Conservation (phyloP, 2,329 filamentous ascomycete species). For the Apiospora koreana region DNA sequence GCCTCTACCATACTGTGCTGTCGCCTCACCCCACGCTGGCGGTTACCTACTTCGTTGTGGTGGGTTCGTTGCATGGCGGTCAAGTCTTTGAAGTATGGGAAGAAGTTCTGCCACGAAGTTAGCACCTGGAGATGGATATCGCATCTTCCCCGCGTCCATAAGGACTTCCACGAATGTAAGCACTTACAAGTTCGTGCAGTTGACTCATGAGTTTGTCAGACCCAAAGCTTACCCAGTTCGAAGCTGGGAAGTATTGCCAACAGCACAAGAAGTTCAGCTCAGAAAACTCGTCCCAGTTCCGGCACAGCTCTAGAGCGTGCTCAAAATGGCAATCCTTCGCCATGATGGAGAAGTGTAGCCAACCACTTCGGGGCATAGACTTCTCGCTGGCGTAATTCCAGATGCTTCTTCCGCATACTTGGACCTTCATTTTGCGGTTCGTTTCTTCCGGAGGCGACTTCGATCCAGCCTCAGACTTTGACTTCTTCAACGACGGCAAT, state of each 20-base stretch:
- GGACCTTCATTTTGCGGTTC: constrained; percentile 42
- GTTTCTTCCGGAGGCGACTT: constrained; percentile 19
- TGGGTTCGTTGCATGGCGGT: constrained; percentile 23
- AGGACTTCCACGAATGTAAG: not conserved
- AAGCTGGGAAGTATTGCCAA: constrained; percentile 48
- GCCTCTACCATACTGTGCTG: constrained; percentile 28
- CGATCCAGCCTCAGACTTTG: constrained; percentile 32
- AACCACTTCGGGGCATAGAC: constrained; percentile 47
- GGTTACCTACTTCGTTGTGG: constrained; percentile 24
- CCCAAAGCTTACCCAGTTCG: constrained; percentile 45
- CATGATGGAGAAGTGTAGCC: constrained; percentile 52
- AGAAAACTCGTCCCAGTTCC: constrained; percentile 52
- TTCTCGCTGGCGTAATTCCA: constrained; percentile 52
- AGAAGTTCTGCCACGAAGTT: constrained; percentile 25
- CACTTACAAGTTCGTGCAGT: constrained; percentile 39
- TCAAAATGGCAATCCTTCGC: constrained; percentile 47
- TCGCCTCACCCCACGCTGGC: constrained; percentile 23
- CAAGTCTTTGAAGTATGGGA: constrained; percentile 28
- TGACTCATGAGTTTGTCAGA: constrained; percentile 39
- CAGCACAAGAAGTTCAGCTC: constrained; percentile 45
- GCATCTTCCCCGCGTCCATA: not conserved
- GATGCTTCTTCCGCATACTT: constrained; percentile 48
- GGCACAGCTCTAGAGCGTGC: constrained; percentile 46
- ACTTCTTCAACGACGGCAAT: constrained; percentile 28
- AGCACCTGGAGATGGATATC: not conserved